A percentile compares a stretch with the other conserved stretches of the same genome.
These are phyloP conservation scores for Salisapilia sapeloensis DNA, from an alignment of 352 stramenopile species.

Conservation along the genomic window DNA sequence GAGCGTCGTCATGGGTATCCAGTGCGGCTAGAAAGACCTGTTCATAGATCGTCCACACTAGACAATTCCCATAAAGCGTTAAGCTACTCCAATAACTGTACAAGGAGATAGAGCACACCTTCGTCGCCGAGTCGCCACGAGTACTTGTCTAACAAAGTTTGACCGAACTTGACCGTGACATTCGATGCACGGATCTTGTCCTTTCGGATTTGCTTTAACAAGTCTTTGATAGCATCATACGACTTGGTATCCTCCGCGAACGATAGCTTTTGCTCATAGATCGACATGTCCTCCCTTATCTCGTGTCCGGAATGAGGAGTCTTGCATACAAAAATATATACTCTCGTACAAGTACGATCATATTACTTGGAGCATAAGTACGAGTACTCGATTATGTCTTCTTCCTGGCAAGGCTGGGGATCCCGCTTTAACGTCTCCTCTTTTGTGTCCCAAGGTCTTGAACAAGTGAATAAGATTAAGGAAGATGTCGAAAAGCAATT, in stretches of 20 bases:
- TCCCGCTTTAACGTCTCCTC: slow-evolving; percentile 62
- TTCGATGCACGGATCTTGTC: slow-evolving; percentile 33
- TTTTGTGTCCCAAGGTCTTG: slow-evolving; percentile 68
- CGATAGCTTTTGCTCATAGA: slow-evolving; percentile 25
- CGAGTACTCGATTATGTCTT: no score
- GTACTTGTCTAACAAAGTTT: slow-evolving; percentile 27
- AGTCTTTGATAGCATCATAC: slow-evolving; percentile 14
- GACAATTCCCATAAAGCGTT: slow-evolving; percentile 1
- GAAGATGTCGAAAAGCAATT: slow-evolving; percentile 83
- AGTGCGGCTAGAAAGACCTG: slow-evolving; percentile 44
- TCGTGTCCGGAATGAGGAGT: no score
- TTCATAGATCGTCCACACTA: slow-evolving; percentile 51
- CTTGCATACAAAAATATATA: no score
- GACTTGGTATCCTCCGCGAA: slow-evolving; percentile 13
- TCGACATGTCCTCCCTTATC: slow-evolving; percentile 12
- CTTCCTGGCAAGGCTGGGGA: slow-evolving; percentile 51
- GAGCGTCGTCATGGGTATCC: slow-evolving; percentile 36
- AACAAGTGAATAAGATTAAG: slow-evolving; percentile 66
- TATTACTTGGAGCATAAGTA: no score
- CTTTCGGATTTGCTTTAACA: slow-evolving; percentile 34
- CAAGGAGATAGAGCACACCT: slow-evolving; percentile 6
- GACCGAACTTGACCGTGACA: slow-evolving; percentile 17
- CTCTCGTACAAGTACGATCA: no score
- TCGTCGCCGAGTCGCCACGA: slow-evolving; percentile 31
- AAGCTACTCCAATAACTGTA: not conserved